phyloP scores from a whole-genome alignment of 2,329 filamentous ascomycete genomes.

The Leptosphaerulina australis region DNA sequence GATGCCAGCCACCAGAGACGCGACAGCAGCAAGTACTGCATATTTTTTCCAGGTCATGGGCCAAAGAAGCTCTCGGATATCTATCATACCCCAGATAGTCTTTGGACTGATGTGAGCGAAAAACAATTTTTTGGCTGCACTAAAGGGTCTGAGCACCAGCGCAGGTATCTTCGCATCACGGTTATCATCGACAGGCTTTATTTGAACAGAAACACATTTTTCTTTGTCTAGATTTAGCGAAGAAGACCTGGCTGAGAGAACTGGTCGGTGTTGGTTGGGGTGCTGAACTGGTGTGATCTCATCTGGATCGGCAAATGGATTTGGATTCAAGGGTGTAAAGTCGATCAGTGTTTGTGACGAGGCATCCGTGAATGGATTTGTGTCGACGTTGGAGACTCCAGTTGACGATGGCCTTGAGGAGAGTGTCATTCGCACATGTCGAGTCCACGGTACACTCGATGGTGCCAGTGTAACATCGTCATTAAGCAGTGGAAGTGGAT shows the following conservation, averaged over 20 bases:
- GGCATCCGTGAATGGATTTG: background rate
- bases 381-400: background rate
- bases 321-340: background rate
- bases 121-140: background rate
- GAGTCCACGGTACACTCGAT: background rate
- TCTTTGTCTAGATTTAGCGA: background rate
- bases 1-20: constrained; percentile 16
- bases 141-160: background rate
- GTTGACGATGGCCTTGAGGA: background rate
- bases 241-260: constrained; percentile 1
- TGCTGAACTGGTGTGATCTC: background rate
- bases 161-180: background rate
- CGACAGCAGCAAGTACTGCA: constrained; percentile 16
- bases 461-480: background rate
- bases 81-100: constrained; percentile 17
- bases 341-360: constrained; percentile 1
- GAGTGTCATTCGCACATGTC: constrained; percentile 1
- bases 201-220: background rate
- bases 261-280: background rate
- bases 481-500: background rate
- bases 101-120: constrained; percentile 16
- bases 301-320: constrained; percentile 4
- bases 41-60: constrained; percentile 28
- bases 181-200: background rate
- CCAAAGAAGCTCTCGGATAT: constrained; percentile 20